Conservation (phyloP, 805 yeast species). For the Myxozyma mucilagina region DNA sequence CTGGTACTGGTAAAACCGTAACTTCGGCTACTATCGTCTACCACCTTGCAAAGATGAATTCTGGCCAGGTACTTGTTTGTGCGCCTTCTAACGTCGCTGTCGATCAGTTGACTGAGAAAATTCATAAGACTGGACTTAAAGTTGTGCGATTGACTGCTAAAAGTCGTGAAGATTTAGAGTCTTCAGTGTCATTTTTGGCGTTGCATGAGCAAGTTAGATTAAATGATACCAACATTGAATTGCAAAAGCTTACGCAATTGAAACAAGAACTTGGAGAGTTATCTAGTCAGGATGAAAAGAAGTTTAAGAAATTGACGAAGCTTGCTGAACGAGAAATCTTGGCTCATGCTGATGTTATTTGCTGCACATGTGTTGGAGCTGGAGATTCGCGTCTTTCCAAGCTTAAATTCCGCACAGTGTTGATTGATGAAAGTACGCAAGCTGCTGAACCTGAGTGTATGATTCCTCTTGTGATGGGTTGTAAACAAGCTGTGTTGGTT, state of each 20-base stretch:
- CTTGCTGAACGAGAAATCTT: slow-evolving; percentile 54
- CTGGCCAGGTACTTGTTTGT: slow-evolving; percentile 74
- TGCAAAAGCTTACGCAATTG: slow-evolving; percentile 58
- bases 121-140: slow-evolving; percentile 66
- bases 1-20: slow-evolving; percentile 94
- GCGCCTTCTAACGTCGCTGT: slow-evolving; percentile 97
- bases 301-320: slow-evolving; percentile 47
- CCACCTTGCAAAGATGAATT: slow-evolving; percentile 63
- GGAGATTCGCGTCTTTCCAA: slow-evolving; percentile 65
- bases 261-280: slow-evolving; percentile 71
- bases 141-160: slow-evolving; percentile 78
- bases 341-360: slow-evolving; percentile 68
- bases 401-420: slow-evolving; percentile 68
- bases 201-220: slow-evolving; percentile 59
- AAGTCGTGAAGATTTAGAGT: slow-evolving; percentile 77
- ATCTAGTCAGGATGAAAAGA: slow-evolving; percentile 53
- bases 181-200: slow-evolving; percentile 57
- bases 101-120: slow-evolving; percentile 79
- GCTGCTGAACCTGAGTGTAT: slow-evolving; percentile 90
- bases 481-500: slow-evolving; percentile 82
- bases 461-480: slow-evolving; percentile 86
- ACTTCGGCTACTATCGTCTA: slow-evolving; percentile 87
- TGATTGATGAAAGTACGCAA: slow-evolving; percentile 92
- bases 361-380: slow-evolving; percentile 92
- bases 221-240: slow-evolving; percentile 41